These are phyloP conservation scores for Mortierella sp. DNA, from an alignment of 371 early-diverging fungal species.

Conservation along the genomic window DNA sequence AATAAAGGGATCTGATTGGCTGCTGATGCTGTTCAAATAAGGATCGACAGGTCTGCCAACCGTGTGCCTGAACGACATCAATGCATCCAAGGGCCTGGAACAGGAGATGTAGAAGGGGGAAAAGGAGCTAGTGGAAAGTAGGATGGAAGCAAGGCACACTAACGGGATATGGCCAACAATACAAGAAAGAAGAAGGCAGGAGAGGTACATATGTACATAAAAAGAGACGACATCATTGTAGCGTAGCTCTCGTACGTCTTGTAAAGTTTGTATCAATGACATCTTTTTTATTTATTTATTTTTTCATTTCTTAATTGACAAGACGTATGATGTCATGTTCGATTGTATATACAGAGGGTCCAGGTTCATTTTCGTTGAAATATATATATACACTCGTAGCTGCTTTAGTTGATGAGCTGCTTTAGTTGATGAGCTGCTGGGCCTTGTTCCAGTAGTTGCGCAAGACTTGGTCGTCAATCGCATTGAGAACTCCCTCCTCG, in stretches of 20 bases:
- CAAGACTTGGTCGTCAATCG: conserved; percentile 24
- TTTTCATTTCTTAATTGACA: too few relatives aligned
- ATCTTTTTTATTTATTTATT: too few relatives aligned
- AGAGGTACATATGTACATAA: too few relatives aligned
- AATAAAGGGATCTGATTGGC: too few relatives aligned
- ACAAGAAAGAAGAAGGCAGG: conserved; percentile 33
- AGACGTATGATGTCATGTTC: too few relatives aligned
- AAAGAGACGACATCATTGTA: conserved; percentile 24
- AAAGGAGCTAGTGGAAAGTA: not conserved
- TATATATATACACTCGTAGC: too few relatives aligned
- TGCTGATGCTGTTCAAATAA: too few relatives aligned
- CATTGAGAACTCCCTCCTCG: conserved; percentile 30
- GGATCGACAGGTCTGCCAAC: not conserved
- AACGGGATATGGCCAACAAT: not conserved
- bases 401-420: conserved; percentile 8
- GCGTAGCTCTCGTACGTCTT: too few relatives aligned
- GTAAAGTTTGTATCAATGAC: too few relatives aligned
- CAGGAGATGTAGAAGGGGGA: too few relatives aligned
- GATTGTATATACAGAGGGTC: not conserved
- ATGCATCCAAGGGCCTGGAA: not conserved
- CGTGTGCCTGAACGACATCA: not conserved
- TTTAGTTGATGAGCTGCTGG: conserved; percentile 25
- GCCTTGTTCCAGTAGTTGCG: conserved; percentile 29
- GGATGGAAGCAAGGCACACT: not conserved
- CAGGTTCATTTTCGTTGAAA: not conserved